Conservation (phyloP, 495 filamentous ascomycete species). For the Tuber aestivum region DNA sequence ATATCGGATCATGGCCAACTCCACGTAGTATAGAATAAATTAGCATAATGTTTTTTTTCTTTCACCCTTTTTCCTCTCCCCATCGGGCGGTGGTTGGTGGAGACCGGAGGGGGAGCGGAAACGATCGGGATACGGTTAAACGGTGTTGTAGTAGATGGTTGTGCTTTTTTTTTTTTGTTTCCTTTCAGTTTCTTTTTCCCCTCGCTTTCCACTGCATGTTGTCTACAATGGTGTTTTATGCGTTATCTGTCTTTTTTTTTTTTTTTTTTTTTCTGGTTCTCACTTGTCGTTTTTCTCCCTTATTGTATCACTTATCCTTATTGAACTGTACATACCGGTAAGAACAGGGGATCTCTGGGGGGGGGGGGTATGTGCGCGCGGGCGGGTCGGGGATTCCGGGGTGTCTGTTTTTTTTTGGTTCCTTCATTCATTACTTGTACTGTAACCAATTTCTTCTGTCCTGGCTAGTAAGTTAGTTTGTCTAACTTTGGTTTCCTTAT, state of each 20-base stretch:
- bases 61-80: neutral
- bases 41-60: slow-evolving; percentile 1
- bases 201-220: neutral
- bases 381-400: neutral
- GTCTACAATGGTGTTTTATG: slow-evolving; percentile 1
- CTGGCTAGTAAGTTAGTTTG: neutral
- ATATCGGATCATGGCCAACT: slow-evolving; percentile 27
- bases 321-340: neutral
- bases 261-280: neutral
- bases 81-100: neutral
- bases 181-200: neutral
- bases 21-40: slow-evolving; percentile 3
- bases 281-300: neutral
- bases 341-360: neutral
- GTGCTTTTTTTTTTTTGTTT: neutral
- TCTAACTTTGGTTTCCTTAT: neutral
- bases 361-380: neutral
- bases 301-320: neutral
- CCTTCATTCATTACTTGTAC: neutral
- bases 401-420: neutral
- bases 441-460: neutral
- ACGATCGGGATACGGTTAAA: neutral
- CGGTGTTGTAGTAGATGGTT: slow-evolving; percentile 3
- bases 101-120: neutral
- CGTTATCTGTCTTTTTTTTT: neutral